phyloP scores from a whole-genome alignment of 768 basidiomycete genomes.

The Suillus discolor region DNA sequence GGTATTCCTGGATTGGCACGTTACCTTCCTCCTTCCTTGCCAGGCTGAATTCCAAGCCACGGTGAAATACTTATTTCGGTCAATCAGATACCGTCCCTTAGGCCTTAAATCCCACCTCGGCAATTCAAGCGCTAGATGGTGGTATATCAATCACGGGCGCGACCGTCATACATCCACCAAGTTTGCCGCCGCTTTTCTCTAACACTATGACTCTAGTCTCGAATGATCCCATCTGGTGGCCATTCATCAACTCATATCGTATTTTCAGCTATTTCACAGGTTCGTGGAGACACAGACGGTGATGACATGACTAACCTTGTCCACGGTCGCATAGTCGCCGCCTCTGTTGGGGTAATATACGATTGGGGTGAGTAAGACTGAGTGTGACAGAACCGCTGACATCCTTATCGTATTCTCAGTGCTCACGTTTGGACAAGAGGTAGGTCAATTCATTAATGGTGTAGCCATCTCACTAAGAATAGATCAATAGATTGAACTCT shows the following conservation, averaged over 20 bases:
- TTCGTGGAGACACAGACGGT: not conserved
- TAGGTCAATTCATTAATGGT: not conserved
- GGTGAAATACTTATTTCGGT: not conserved
- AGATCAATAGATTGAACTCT: not conserved
- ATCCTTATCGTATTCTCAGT: not conserved
- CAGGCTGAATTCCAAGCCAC: not conserved
- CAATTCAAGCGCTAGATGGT: not conserved
- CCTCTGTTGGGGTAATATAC: not conserved
- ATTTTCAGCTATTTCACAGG: not conserved
- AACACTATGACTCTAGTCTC: not conserved
- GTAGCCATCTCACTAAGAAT: not conserved
- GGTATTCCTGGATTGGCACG: too few relatives aligned
- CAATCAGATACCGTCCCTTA: not conserved
- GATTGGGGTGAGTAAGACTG: not conserved
- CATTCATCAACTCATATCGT: not conserved
- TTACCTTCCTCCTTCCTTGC: too few relatives aligned
- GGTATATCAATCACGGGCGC: not conserved
- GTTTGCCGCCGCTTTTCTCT: not conserved
- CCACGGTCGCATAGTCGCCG: not conserved
- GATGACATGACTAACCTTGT: not conserved
- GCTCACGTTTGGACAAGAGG: not conserved
- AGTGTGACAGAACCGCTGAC: not conserved
- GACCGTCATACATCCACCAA: not conserved
- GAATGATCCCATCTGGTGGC: not conserved
- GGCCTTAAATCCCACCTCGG: not conserved